Conservation (phyloP, 148 eudicot species). For the Heliamphora exappendiculata region DNA sequence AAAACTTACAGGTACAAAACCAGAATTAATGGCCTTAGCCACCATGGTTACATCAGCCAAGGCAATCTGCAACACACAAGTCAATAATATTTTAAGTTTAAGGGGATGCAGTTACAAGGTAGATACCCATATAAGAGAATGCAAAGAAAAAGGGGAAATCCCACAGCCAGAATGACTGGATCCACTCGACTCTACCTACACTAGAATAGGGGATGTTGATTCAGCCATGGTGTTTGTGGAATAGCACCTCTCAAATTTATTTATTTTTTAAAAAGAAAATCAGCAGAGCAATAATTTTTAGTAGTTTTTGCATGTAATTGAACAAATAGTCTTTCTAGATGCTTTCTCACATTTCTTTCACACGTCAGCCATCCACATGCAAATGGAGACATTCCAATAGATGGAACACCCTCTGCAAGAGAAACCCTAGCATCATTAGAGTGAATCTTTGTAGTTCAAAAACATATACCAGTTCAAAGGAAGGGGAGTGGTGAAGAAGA, state of each 20-base stretch:
- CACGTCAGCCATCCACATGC: constrained; percentile 91
- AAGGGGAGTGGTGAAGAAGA: neutral
- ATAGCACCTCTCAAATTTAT: neutral
- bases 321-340: constrained; percentile 13
- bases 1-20: constrained; percentile 81
- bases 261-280: too few relatives aligned
- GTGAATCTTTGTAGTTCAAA: neutral
- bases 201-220: neutral
- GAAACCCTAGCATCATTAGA: constrained; percentile 10
- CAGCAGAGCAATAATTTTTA: neutral
- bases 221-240: constrained; percentile 3
- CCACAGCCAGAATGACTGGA: neutral
- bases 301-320: neutral
- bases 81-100: constrained; percentile 2
- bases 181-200: neutral
- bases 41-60: constrained; percentile 58
- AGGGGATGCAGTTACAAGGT: neutral
- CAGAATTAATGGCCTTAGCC: constrained; percentile 59
- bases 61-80: constrained; percentile 48
- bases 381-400: constrained; percentile 91
- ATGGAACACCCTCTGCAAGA: constrained; percentile 90
- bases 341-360: constrained; percentile 63
- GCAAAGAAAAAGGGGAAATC: neutral
- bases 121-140: neutral
- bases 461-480: neutral